Evolutionary conservation across 148 eudicot genomes (phyloP).

Genomic region (Camellia granthamiana): DNA sequence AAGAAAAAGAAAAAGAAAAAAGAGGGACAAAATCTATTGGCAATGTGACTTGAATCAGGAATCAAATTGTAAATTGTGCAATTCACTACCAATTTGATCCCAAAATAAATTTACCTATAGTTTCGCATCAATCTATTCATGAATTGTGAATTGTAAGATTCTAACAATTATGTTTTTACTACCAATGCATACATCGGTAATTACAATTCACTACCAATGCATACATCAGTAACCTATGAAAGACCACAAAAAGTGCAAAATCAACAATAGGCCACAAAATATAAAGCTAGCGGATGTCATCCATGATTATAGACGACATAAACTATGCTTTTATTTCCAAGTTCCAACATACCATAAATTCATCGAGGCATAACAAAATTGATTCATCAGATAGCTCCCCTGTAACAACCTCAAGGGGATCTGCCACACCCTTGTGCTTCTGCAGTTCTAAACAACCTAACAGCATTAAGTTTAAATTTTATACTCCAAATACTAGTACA

Average conservation of each 20-base stretch:
- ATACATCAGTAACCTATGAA: conserved; percentile 81
- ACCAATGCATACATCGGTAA: too few species aligned
- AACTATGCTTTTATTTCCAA: background rate
- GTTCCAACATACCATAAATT: too few species aligned
- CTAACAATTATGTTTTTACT: too few species aligned
- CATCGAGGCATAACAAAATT: background rate
- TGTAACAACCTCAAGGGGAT: conserved; percentile 91
- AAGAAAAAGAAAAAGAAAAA: too few species aligned
- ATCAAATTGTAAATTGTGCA: too few species aligned
- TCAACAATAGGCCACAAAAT: conserved; percentile 1
- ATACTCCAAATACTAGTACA: background rate
- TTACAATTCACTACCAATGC: conserved; percentile 75
- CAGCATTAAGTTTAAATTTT: conserved; percentile 1
- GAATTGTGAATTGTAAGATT: too few species aligned
- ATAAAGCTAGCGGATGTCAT: background rate
- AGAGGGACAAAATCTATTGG: too few species aligned
- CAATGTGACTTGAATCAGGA: too few species aligned
- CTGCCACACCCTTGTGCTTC: conserved; percentile 82
- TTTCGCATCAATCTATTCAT: too few species aligned
- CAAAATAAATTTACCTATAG: too few species aligned
- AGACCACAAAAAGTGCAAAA: background rate
- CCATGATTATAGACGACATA: background rate
- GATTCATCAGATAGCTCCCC: conserved; percentile 85
- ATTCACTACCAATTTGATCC: too few species aligned
- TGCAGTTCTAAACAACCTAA: conserved; percentile 31